These are phyloP conservation scores for Suillus subluteus DNA, from an alignment of 768 basidiomycete genomes.

Conservation along the genomic window DNA sequence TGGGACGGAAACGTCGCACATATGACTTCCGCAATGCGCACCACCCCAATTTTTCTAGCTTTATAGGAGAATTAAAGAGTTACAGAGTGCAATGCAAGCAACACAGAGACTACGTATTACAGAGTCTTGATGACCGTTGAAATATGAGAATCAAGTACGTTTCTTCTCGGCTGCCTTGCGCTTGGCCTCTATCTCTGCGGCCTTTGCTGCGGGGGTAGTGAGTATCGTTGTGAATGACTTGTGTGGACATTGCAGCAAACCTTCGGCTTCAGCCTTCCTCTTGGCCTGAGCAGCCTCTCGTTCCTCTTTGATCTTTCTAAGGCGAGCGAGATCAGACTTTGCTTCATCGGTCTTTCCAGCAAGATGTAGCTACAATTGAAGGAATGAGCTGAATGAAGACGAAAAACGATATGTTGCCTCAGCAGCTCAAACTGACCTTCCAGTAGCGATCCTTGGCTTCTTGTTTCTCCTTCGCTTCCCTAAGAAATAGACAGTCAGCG, in stretches of 20 bases:
- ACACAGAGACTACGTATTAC: not conserved
- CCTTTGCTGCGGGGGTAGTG: conserved; percentile 52
- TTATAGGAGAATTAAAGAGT: not conserved
- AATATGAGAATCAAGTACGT: conserved; percentile 33
- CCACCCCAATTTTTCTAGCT: not conserved
- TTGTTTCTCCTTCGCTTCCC: conserved; percentile 91
- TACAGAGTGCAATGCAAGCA: not conserved
- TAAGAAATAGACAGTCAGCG: conserved; percentile 31
- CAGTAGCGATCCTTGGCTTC: conserved; percentile 87
- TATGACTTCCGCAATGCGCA: not conserved
- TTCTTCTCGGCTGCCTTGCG: conserved; percentile 42
- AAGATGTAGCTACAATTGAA: conserved; percentile 55
- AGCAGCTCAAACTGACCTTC: conserved; percentile 57
- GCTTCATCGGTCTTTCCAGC: conserved; percentile 92
- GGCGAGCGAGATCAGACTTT: conserved; percentile 83
- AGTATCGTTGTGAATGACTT: conserved; percentile 1
- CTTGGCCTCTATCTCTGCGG: conserved; percentile 65
- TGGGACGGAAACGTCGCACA: not conserved
- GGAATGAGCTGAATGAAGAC: not conserved
- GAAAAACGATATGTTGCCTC: not conserved
- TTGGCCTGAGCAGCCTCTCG: conserved; percentile 88
- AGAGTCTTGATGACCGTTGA: not conserved
- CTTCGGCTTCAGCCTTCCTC: conserved; percentile 87
- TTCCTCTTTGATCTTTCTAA: conserved; percentile 84
- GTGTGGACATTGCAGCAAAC: conserved; percentile 42